Base-by-base conservation (phyloP, 1,284 basidiomycete species). In the Microstroma glucosiphilum region DNA sequence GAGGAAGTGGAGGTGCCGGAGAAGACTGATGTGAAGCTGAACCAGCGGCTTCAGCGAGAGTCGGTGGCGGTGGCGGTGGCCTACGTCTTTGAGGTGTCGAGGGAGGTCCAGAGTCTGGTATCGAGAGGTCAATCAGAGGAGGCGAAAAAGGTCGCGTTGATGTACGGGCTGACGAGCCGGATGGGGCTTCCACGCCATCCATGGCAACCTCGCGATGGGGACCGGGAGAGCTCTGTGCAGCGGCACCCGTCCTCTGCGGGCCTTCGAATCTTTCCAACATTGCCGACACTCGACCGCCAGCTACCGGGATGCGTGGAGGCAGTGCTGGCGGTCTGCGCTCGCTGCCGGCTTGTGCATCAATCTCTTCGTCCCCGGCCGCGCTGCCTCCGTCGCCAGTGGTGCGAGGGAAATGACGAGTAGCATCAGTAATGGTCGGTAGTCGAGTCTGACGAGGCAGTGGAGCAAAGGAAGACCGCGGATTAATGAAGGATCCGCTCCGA, bases 341-440 rank as follows among this genome's bases (percentile, higher is more conserved):
- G 15, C 43, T n/a, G 4, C 43, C 43, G 17, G 13, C 12, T 21
- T 17, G 17, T 12, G 3, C 43, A 37, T 37, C 30, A 37, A 9
- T 9, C 30, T 37, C 30, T 37, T 37, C 43, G 17, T 48, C 43
- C 3, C 17, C 43, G 43, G 43, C 43, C 3, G 43, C 43, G 43
- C 43, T 21, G 6, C 17, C 43, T 3, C 15, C 43, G 12, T 21
- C 43, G 6, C 17, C 17, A 21, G 15, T 48, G 6, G 43, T 48
- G 21, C 8, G 51, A 15, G 51, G 51, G 19, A 54, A 54, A 13
- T 54, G 51, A 19, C 51, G n/a, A 8, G 51, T 54, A 15, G 51
- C 51, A 26, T 54, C 51, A 15, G 51, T 54, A 13, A 54, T 54
- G 21, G n/a, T 21, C 51, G 51, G 51, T 23, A 54, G 26, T 6